phyloP scores from a whole-genome alignment of 345 rosid genomes.

The Gossypium sturtianum region DNA sequence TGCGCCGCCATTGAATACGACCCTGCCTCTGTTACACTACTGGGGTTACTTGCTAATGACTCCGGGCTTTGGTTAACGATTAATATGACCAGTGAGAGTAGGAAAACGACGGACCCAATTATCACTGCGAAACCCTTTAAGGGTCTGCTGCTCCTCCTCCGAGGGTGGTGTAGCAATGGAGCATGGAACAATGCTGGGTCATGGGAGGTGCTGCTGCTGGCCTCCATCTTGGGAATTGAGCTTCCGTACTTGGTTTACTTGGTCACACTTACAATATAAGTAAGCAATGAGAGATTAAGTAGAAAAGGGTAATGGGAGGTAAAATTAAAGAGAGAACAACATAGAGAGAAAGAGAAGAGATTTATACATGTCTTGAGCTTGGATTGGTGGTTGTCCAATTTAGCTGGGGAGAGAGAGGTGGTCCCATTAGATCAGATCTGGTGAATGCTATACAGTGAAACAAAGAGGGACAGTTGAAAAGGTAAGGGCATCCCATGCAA shows the following conservation, averaged over 20 bases:
- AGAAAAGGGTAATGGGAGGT: not conserved
- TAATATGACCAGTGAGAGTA: slow-evolving; percentile 35
- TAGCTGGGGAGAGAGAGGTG: not conserved
- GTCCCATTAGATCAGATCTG: not conserved
- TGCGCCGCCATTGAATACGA: not conserved
- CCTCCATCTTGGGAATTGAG: slow-evolving; percentile 18
- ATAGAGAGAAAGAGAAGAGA: too few species aligned
- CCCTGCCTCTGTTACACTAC: slow-evolving; percentile 1
- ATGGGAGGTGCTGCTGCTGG: slow-evolving; percentile 5
- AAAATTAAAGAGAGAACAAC: too few species aligned
- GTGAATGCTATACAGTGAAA: not conserved
- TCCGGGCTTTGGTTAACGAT: slow-evolving; percentile 35
- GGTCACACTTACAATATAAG: not conserved
- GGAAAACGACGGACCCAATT: slow-evolving; percentile 30
- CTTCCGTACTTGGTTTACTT: not conserved
- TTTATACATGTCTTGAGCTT: too few species aligned
- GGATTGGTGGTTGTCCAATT: slow-evolving; percentile 6
- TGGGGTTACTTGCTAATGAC: not conserved
- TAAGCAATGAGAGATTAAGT: not conserved
- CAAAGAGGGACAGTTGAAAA: not conserved
- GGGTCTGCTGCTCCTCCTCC: slow-evolving; percentile 19
- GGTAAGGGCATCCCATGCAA: too few species aligned
- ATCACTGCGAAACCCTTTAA: slow-evolving; percentile 26
- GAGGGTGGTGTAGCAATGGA: slow-evolving; percentile 35
- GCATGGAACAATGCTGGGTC: slow-evolving; percentile 16